Conservation (phyloP, 257 asterid species). For the Salvia rosmarinus region DNA sequence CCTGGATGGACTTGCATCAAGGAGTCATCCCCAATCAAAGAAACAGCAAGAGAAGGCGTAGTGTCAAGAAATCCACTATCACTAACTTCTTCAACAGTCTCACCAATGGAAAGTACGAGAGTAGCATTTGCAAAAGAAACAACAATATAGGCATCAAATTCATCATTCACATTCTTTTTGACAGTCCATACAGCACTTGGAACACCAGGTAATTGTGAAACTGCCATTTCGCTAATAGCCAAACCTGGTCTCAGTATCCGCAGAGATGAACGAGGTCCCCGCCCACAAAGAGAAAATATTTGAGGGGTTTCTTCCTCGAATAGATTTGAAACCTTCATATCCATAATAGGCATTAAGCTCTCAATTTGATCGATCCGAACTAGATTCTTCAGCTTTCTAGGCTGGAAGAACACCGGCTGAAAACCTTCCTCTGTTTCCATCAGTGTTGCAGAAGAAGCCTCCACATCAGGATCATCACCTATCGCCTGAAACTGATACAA, state of each 20-base stretch:
- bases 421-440: constrained; percentile 99
- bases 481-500: constrained; percentile 95
- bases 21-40: constrained; percentile 97
- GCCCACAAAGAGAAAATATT: constrained; percentile 89
- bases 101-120: constrained; percentile 98
- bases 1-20: constrained; percentile 99
- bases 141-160: constrained; percentile 96
- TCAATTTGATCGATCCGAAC: constrained; percentile 90
- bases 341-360: constrained; percentile 97
- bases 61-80: constrained; percentile 99
- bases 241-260: constrained; percentile 90
- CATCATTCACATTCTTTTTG: constrained; percentile 87
- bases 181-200: constrained; percentile 99
- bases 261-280: constrained; percentile 93
- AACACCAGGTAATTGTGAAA: constrained; percentile 95
- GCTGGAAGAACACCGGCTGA: constrained; percentile 96
- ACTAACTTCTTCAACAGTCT: constrained; percentile 97
- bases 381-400: constrained; percentile 92
- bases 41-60: constrained; percentile 93
- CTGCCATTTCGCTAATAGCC: constrained; percentile 99
- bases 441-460: constrained; percentile 85
- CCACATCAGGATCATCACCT: constrained; percentile 96
- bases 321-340: constrained; percentile 81
- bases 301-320: constrained; percentile 99
- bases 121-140: constrained; percentile 99